Base-by-base conservation (phyloP, 2,329 filamentous ascomycete species). In the Pyricularia pennisetigena region DNA sequence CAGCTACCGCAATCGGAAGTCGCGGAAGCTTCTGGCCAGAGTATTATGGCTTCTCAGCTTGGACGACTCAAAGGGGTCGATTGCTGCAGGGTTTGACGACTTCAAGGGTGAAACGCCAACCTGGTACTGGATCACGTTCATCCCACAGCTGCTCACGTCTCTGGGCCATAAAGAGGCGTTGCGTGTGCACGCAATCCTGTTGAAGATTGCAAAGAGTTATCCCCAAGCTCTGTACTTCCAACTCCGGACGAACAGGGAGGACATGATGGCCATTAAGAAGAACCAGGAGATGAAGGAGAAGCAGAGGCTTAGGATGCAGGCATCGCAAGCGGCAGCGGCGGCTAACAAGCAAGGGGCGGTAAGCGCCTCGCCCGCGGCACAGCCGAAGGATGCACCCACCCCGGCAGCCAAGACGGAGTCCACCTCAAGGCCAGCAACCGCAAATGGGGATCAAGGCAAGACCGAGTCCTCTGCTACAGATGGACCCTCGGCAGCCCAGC, bases 101-200 rank as follows among this genome's bases (percentile, higher is more conserved):
- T 99, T 95, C 81, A 97, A 98, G 82, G 95, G 95, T 67, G 96
- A 99, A 73, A 97, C 93, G 2, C 93, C 94, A 0, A 93, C 97
- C 14, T 99, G 95, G 95, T 99, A 98, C 80, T 99, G 95, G 95
- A 97, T 98, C 73, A 98, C 94, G 0, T 99, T 97, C 77, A 98
- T 99, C 71, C 95, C 95, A 23, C 95, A 99, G 78, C 85, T 99
- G 61, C 86, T 99, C 35, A 94, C 93, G 62, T 95, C 94, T 67
- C 84, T 99, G 66, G 92, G 92, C 2, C 90, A 97, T 75, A 94
- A 94, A 73, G 96, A 99, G 78, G 94, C 93, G 14, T 88, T 89
- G 4, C 90, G 96, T 65, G 92, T 94, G 63, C 91, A 95, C 76
- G 87, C 88, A 66, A 92, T 99, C 66, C 85, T 99, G 23, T 86